Evolutionary conservation across 768 basidiomycete species (phyloP).

Genomic region (Sporobolomyces pararoseus): DNA sequence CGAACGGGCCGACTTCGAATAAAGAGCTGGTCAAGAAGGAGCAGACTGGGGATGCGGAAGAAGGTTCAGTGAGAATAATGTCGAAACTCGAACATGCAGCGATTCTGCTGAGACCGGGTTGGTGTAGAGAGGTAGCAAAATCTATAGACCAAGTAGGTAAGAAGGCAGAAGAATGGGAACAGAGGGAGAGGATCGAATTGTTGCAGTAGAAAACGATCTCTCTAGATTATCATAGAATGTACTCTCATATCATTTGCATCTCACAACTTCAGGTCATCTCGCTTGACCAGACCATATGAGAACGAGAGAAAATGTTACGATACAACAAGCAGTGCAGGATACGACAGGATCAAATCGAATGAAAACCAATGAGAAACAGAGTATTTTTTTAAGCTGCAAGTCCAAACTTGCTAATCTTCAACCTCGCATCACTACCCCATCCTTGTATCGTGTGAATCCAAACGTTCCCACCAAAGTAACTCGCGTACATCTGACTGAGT

Average conservation of each 20-base stretch:
- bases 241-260: not conserved
- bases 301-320: not conserved
- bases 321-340: not conserved
- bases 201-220: not conserved
- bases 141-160: constrained; percentile 21
- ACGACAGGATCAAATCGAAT: not conserved
- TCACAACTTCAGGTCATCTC: not conserved
- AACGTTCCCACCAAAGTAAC: constrained; percentile 22
- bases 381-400: constrained; percentile 9
- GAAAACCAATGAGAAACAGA: no score
- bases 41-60: not conserved
- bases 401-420: constrained; percentile 37
- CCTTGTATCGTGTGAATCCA: constrained; percentile 38
- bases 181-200: not conserved
- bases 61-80: constrained; percentile 23
- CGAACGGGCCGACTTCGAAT: not conserved
- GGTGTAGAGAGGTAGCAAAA: constrained; percentile 12
- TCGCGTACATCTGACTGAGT: constrained; percentile 42
- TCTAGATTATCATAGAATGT: not conserved
- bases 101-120: not conserved
- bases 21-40: not conserved
- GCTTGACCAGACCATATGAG: not conserved
- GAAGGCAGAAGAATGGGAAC: constrained; percentile 14
- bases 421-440: constrained; percentile 35
- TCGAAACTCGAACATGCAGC: constrained; percentile 28